Base-by-base conservation (phyloP, 108 stramenopile genomes). In the Fragilaria crotonensis region DNA sequence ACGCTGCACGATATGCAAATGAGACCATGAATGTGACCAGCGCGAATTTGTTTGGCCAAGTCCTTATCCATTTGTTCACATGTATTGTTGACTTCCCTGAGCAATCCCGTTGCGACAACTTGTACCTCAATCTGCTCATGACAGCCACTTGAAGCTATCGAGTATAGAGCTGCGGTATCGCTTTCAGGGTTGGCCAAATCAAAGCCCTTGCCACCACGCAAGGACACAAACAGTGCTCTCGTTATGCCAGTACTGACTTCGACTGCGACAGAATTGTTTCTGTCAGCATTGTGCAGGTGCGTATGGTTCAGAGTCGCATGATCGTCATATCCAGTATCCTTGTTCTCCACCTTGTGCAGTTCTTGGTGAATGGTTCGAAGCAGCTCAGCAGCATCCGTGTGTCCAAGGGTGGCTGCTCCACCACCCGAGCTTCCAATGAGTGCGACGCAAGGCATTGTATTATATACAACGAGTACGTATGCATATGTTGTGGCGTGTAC, bases 321-420 rank as follows among this genome's bases (percentile, higher is more conserved):
- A n/a, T 26, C 36, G 1, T 57, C 25, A 30, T 57, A 21, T 45
- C 59, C 25, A 22, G n/a, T 18, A 19, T 41, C 26, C 5, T 26
- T 20, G 25, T 29, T 41, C 5, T 28, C 20, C 30, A 73, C 57
- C 26, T 63, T 62, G 22, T 18, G 9, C 23, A 82, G 48, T 41
- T 78, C 63, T 20, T 63, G 27, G 17, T 68, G 64, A 27, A 82
- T 78, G 22, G 62, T 59, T n/a, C 54, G 28, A 1, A 82, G 58
- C 25, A 82, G 44, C 17, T 61, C 50, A 32, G 56, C 3, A 25
- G 71, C 45, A 59, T 78, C 31, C 11, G 71, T 73, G 50, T 82
- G 81, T 22, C 81, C 81, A 5, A 82, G 57, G 19, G 81, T 78
- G 17, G 81, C 81, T 19, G 74, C 64, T 19, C 81, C 81, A 21